A percentile compares a stretch with the other conserved stretches of the same genome.
Evolutionary conservation across 345 rosid species (phyloP).

Genomic region (Aurinia saxatilis): DNA sequence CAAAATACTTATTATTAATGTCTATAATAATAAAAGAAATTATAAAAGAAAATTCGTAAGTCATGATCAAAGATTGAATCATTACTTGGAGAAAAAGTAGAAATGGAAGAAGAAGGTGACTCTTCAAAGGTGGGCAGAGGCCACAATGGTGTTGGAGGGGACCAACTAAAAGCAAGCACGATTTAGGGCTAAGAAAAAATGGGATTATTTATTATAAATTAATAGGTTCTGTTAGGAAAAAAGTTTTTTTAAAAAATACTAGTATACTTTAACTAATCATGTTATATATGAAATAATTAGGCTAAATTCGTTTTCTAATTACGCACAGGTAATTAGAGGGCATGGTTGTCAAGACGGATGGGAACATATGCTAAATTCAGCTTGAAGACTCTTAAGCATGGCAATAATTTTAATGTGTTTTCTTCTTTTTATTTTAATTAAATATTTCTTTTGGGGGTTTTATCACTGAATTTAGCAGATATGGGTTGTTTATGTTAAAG

Average conservation of each 20-base stretch:
- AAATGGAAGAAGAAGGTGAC: constrained; percentile 21
- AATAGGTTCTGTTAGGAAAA: background rate
- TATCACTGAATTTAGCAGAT: constrained; percentile 36
- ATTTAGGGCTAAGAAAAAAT: constrained; percentile 24
- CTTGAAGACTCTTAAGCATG: constrained; percentile 23
- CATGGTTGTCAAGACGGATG: constrained; percentile 32
- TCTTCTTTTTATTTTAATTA: background rate
- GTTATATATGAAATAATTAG: constrained; percentile 1
- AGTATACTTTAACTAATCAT: background rate
- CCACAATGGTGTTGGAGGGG: constrained; percentile 30
- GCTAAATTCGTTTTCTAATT: constrained; percentile 1
- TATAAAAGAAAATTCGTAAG: constrained; percentile 2
- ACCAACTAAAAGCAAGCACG: constrained; percentile 27
- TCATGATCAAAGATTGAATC: constrained; percentile 26
- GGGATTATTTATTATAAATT: background rate
- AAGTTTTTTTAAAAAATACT: background rate
- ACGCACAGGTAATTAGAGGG: constrained; percentile 19
- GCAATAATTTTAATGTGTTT: constrained; percentile 22
- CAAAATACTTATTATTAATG: background rate
- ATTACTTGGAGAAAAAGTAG: constrained; percentile 31
- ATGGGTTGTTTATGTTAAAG: constrained; percentile 28
- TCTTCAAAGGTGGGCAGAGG: constrained; percentile 32
- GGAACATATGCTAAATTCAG: constrained; percentile 41
- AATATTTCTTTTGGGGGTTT: background rate
- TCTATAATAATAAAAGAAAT: background rate